Evolutionary conservation across 805 yeast species (phyloP).

Genomic region (Cyberlindnera amylophila): DNA sequence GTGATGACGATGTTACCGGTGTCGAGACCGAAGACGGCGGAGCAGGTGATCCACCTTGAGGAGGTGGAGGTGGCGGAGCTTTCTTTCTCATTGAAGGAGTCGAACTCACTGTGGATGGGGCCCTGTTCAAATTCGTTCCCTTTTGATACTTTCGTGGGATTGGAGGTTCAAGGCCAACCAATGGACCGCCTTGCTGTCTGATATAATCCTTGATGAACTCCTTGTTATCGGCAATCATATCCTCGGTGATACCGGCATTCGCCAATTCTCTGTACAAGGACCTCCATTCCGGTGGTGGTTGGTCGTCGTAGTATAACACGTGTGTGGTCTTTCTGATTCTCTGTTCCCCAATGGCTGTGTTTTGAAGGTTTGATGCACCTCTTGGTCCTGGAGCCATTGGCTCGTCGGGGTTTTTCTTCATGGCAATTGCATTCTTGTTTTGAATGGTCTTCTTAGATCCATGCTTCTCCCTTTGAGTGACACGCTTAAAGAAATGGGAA

Average conservation of each 20-base stretch:
- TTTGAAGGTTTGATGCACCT: conserved; percentile 27
- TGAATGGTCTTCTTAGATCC: conserved; percentile 82
- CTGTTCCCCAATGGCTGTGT: conserved; percentile 38
- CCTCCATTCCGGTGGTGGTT: conserved; percentile 85
- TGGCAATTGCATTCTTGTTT: conserved; percentile 84
- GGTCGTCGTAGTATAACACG: conserved; percentile 66
- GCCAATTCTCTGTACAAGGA: conserved; percentile 68
- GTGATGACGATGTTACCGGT: conserved; percentile 2
- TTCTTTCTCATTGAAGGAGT: conserved; percentile 32
- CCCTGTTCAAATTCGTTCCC: conserved; percentile 31
- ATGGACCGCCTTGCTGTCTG: conserved; percentile 67
- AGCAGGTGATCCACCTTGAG: conserved; percentile 26
- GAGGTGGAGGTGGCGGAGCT: conserved; percentile 45
- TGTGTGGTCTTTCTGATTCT: conserved; percentile 55
- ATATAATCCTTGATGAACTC: conserved; percentile 80
- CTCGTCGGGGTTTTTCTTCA: conserved; percentile 47
- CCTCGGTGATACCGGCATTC: conserved; percentile 76
- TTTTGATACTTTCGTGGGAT: conserved; percentile 58
- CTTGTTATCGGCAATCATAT: conserved; percentile 83
- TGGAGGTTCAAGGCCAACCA: conserved; percentile 84
- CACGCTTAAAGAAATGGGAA: conserved; percentile 75
- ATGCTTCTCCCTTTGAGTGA: conserved; percentile 69
- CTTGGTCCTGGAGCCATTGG: conserved; percentile 29
- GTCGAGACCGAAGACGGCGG: conserved; percentile 19
- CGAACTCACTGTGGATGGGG: conserved; percentile 23